A percentile compares a stretch with the other conserved stretches of the same genome.
Evolutionary conservation across 192 early-diverging fungal species (phyloP).

Genomic region (Funneliformis geosporum): DNA sequence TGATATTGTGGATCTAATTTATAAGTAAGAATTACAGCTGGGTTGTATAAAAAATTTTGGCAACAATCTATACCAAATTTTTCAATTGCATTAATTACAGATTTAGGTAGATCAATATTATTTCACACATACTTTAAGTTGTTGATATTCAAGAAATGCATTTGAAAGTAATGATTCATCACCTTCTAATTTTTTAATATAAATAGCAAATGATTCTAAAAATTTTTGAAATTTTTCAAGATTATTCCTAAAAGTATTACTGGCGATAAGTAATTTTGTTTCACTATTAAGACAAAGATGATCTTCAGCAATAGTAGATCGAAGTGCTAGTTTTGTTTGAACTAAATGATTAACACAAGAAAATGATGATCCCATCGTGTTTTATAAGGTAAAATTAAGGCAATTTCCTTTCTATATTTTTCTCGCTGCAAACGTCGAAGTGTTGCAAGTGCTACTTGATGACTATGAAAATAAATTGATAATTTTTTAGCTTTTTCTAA

Average conservation of each 20-base stretch:
- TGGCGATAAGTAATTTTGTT: neutral
- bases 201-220: neutral
- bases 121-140: neutral
- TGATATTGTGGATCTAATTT: neutral
- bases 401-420: neutral
- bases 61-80: neutral
- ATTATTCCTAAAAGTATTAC: neutral
- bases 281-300: neutral
- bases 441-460: neutral
- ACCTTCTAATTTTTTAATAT: neutral
- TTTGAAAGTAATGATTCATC: neutral
- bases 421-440: neutral
- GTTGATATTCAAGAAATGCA: neutral
- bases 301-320: neutral
- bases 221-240: neutral
- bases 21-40: neutral
- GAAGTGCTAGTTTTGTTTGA: neutral
- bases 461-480: neutral
- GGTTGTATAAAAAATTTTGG: constrained; percentile 13
- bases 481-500: neutral
- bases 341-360: neutral
- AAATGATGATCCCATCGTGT: neutral
- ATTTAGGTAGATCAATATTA: neutral
- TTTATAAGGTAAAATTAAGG: neutral
- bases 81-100: neutral